Evolutionary conservation across 257 asterid species (phyloP).

Genomic region (Solanum verrucosum): DNA sequence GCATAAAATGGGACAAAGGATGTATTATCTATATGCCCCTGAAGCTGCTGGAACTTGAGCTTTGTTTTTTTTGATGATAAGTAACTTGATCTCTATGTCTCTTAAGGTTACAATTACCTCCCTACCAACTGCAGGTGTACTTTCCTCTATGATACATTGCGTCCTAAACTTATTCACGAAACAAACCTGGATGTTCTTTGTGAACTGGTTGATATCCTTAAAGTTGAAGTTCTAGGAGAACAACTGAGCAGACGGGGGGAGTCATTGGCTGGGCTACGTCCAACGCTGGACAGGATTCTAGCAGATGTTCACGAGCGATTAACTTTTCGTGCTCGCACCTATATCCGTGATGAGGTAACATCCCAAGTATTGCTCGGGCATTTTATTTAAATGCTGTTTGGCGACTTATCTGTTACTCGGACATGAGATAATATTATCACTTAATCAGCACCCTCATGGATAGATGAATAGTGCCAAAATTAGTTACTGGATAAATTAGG

Average conservation of each 20-base stretch:
- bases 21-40: neutral
- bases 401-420: neutral
- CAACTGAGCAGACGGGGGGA: conserved; percentile 83
- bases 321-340: conserved; percentile 94
- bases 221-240: conserved; percentile 92
- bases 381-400: neutral
- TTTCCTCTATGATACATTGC: conserved; percentile 80
- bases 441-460: neutral
- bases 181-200: conserved; percentile 93
- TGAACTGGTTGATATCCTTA: conserved; percentile 89
- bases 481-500: neutral
- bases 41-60: neutral
- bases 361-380: neutral
- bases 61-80: neutral
- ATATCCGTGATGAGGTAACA: conserved; percentile 87
- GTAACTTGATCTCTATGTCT: neutral
- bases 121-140: conserved; percentile 61
- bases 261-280: conserved; percentile 80
- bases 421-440: neutral
- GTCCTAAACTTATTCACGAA: conserved; percentile 95
- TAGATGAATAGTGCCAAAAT: neutral
- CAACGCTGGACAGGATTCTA: conserved; percentile 84
- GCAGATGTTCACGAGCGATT: conserved; percentile 96
- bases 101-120: neutral
- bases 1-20: neutral